Percentiles rank a stretch among this genome's conserved stretches.
Evolutionary conservation across 2,329 filamentous ascomycete species (phyloP).

Genomic region (Colletotrichum liaoningense): DNA sequence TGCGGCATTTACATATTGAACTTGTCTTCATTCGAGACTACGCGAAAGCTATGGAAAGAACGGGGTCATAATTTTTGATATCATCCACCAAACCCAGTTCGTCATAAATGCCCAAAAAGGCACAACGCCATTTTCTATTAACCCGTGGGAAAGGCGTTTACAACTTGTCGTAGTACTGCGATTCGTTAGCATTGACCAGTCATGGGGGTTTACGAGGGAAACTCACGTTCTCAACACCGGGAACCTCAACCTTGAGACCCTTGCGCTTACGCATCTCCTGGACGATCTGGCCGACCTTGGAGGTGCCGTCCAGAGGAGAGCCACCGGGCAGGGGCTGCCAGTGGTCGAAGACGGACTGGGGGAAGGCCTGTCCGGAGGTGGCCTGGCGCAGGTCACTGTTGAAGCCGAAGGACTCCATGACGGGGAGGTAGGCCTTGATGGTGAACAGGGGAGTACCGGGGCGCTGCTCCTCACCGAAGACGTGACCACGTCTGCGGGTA

Average conservation of each 20-base stretch:
- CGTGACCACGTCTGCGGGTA: constrained; percentile 97
- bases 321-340: constrained; percentile 97
- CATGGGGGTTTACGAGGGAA: neutral
- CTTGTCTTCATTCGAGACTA: constrained; percentile 36
- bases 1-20: constrained; percentile 25
- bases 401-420: constrained; percentile 99
- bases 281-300: constrained; percentile 87
- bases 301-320: constrained; percentile 84
- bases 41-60: constrained; percentile 37
- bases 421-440: constrained; percentile 96
- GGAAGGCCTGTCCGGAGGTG: constrained; percentile 98
- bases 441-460: constrained; percentile 99
- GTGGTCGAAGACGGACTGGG: constrained; percentile 98
- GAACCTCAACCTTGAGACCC: constrained; percentile 97
- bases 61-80: constrained; percentile 41
- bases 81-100: constrained; percentile 51
- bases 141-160: constrained; percentile 67
- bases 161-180: constrained; percentile 98
- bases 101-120: constrained; percentile 54
- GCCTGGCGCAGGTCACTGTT: constrained; percentile 93
- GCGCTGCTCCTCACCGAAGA: constrained; percentile 98
- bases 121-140: constrained; percentile 59
- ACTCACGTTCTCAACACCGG: constrained; percentile 95
- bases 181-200: constrained; percentile 41
- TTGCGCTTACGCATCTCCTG: constrained; percentile 97